phyloP scores from a whole-genome alignment of 371 early-diverging fungal genomes.

The Mucor lusitanicus region DNA sequence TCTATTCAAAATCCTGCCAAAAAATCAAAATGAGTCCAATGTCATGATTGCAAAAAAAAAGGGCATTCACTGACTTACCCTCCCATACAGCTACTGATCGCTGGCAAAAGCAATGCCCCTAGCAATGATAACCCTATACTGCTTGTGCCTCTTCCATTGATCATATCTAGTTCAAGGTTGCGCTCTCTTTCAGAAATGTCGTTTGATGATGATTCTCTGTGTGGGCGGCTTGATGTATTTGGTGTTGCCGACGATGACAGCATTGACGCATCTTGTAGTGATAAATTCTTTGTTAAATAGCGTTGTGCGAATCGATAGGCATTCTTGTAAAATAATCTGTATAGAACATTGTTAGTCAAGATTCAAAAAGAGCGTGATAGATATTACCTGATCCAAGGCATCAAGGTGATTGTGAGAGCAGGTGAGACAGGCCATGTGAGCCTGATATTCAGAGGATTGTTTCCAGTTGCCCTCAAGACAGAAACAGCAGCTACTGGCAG shows the following conservation, averaged over 20 bases:
- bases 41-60: background rate
- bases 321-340: slow-evolving; percentile 25
- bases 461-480: slow-evolving; percentile 27
- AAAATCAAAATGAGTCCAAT: background rate
- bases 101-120: slow-evolving; percentile 57
- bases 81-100: slow-evolving; percentile 45
- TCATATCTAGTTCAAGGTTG: slow-evolving; percentile 26
- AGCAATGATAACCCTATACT: slow-evolving; percentile 54
- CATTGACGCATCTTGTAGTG: slow-evolving; percentile 11
- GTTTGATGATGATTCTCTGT: background rate
- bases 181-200: slow-evolving; percentile 25
- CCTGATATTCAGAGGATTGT: slow-evolving; percentile 17
- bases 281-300: slow-evolving; percentile 12
- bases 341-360: too few relatives aligned
- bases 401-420: slow-evolving; percentile 49
- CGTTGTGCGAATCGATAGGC: slow-evolving; percentile 10
- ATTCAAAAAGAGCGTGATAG: background rate
- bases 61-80: slow-evolving; percentile 15
- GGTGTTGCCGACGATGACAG: background rate
- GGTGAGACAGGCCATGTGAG: slow-evolving; percentile 61
- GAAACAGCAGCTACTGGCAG: slow-evolving; percentile 39
- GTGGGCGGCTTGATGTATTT: slow-evolving; percentile 2
- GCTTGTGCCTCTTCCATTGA: slow-evolving; percentile 26
- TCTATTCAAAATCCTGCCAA: slow-evolving; percentile 45
- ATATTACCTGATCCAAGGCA: slow-evolving; percentile 58